Evolutionary conservation across 2,329 filamentous ascomycete genomes (phyloP).

Genomic region (Cordyceps cateniannulata): DNA sequence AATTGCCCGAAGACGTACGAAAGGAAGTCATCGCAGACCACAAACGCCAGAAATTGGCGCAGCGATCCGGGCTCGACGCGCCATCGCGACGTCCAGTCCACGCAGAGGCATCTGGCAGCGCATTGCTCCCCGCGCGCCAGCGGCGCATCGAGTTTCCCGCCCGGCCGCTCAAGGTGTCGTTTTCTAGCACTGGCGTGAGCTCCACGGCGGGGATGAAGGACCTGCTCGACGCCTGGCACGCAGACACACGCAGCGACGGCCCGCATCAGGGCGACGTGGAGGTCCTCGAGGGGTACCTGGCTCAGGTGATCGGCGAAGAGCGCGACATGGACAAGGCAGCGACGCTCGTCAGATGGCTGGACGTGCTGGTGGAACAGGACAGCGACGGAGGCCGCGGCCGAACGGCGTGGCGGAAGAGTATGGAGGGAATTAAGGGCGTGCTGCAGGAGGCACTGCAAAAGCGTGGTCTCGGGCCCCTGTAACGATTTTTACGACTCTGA

Average conservation of each 20-base stretch:
- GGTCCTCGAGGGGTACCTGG: conserved; percentile 67
- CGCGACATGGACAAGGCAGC: conserved; percentile 69
- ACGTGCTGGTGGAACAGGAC: conserved; percentile 47
- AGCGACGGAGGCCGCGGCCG: conserved; percentile 30
- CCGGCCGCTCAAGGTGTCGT: conserved; percentile 38
- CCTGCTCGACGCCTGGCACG: conserved; percentile 71
- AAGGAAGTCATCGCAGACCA: conserved; percentile 74
- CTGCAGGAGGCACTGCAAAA: conserved; percentile 50
- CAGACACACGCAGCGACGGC: conserved; percentile 63
- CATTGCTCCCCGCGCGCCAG: conserved; percentile 29
- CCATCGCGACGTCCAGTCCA: conserved; percentile 22
- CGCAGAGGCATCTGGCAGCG: conserved; percentile 17
- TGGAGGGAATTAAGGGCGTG: conserved; percentile 37
- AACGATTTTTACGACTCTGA: conserved; percentile 33
- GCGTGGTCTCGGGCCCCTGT: conserved; percentile 49
- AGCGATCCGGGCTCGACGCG: conserved; percentile 44
- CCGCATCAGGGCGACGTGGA: conserved; percentile 74
- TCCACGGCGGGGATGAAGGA: conserved; percentile 57
- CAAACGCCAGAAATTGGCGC: conserved; percentile 46
- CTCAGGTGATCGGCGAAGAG: conserved; percentile 67
- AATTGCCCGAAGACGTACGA: conserved; percentile 74
- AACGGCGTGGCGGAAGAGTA: conserved; percentile 39
- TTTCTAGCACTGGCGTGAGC: conserved; percentile 37
- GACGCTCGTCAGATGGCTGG: conserved; percentile 62
- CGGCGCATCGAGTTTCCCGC: conserved; percentile 40